phyloP scores from a whole-genome alignment of 2,329 filamentous ascomycete species.

The Macrophomina tecta region DNA sequence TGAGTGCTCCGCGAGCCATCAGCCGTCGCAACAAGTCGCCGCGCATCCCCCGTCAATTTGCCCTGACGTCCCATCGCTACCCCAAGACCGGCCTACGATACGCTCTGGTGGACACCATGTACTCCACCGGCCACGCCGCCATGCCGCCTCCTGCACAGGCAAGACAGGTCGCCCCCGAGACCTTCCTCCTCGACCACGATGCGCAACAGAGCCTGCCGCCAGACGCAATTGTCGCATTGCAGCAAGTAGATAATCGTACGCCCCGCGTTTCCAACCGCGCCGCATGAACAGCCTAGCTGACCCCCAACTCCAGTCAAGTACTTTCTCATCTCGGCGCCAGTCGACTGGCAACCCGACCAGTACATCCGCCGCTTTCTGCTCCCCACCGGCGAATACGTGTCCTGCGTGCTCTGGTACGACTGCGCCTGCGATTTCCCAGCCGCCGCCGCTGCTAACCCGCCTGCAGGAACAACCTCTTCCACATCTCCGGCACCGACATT shows the following conservation, averaged over 20 bases:
- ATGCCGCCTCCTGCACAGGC: conserved; percentile 87
- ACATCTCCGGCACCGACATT: conserved; percentile 98
- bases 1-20: conserved; percentile 26
- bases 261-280: conserved; percentile 36
- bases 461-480: conserved; percentile 92
- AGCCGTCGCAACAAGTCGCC: conserved; percentile 23
- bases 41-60: conserved; percentile 27
- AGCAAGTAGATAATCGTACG: conserved; percentile 97
- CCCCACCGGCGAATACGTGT: conserved; percentile 97
- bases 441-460: conserved; percentile 7
- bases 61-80: conserved; percentile 17
- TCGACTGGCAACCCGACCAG: conserved; percentile 96
- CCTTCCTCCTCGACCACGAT: conserved; percentile 97
- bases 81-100: conserved; percentile 8
- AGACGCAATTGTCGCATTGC: conserved; percentile 94
- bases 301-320: conserved; percentile 78
- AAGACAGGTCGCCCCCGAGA: conserved; percentile 80
- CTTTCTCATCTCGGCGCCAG: conserved; percentile 97
- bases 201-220: conserved; percentile 95
- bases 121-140: conserved; percentile 62
- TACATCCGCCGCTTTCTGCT: conserved; percentile 95
- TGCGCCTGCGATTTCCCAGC: conserved; percentile 27
- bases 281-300: conserved; percentile 39
- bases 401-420: conserved; percentile 90
- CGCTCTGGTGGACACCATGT: conserved; percentile 47